Conservation (phyloP, 169 alveolate genomes). For the Eimeria nieschulzi region DNA sequence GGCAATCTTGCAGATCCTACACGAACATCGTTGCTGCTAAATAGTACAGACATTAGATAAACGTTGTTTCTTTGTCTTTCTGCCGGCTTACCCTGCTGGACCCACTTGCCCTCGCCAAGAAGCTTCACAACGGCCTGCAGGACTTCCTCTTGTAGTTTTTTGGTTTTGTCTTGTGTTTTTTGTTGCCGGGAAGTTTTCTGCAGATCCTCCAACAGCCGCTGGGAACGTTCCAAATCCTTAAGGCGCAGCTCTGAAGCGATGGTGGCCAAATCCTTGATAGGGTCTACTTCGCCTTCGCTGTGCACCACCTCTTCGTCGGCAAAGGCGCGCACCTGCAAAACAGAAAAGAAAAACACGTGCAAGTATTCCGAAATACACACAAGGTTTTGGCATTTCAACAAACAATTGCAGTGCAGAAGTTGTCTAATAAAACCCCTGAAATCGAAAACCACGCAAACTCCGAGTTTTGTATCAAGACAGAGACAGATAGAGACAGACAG, state of each 20-base stretch:
- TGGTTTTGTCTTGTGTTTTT: constrained; percentile 88
- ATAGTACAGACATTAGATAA: too few relatives aligned
- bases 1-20: too few relatives aligned
- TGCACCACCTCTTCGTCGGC: constrained; percentile 97
- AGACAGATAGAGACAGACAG: background rate
- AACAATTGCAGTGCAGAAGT: too few relatives aligned
- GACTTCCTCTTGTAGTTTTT: constrained; percentile 93
- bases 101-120: constrained; percentile 92
- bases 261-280: constrained; percentile 97
- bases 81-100: constrained; percentile 81
- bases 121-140: constrained; percentile 87
- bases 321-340: constrained; percentile 92
- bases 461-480: too few relatives aligned
- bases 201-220: constrained; percentile 90
- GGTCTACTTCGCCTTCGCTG: constrained; percentile 98
- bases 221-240: constrained; percentile 93
- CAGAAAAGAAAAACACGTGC: background rate
- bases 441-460: too few relatives aligned
- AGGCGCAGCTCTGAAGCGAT: constrained; percentile 94
- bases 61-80: too few relatives aligned
- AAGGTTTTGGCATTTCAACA: too few relatives aligned
- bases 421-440: too few relatives aligned
- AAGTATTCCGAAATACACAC: background rate
- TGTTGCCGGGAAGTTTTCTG: constrained; percentile 92
- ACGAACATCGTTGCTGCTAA: too few relatives aligned